Percentiles rank a stretch among this genome's conserved stretches.
Conservation (phyloP, 306 rosid genomes). For the Hylodesmum podocarpum region DNA sequence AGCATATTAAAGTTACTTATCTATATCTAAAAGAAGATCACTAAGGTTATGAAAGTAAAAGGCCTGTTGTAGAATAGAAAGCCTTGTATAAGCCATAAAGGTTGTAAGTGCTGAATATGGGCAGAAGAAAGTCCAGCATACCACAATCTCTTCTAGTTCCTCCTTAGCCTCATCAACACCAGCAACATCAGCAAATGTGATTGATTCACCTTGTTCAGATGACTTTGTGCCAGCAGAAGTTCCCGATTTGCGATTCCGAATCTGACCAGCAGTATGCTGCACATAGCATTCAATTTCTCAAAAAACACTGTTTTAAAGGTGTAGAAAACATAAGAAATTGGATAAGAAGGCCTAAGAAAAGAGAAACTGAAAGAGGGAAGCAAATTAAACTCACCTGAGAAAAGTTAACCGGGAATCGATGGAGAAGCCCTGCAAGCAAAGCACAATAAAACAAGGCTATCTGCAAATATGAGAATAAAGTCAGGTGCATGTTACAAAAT, state of each 20-base stretch:
- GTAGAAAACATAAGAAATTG: conserved; percentile 2
- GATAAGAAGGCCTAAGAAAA: not conserved
- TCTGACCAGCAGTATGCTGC: conserved; percentile 88
- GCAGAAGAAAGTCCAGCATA: conserved; percentile 48
- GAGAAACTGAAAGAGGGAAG: not conserved
- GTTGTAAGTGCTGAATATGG: conserved; percentile 10
- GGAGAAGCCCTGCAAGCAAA: conserved; percentile 86
- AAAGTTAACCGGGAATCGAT: conserved; percentile 82
- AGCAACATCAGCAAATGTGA: conserved; percentile 95
- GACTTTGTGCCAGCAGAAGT: conserved; percentile 69
- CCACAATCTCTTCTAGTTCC: conserved; percentile 99
- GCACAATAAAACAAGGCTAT: conserved; percentile 88
- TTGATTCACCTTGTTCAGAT: conserved; percentile 78
- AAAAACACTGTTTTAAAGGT: conserved; percentile 27
- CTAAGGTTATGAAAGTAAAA: not conserved
- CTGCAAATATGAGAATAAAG: conserved; percentile 48
- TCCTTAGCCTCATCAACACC: conserved; percentile 99
- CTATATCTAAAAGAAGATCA: conserved; percentile 17
- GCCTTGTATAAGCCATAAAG: conserved; percentile 31
- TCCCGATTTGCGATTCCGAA: conserved; percentile 85
- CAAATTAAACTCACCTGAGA: conserved; percentile 61
- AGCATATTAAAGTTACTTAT: conserved; percentile 18
- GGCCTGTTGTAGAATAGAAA: not conserved
- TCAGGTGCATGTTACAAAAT: conserved; percentile 27
- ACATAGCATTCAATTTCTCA: conserved; percentile 45